Base-by-base conservation (phyloP, 179 eudicot genomes). In the Dionaea muscipula region DNA sequence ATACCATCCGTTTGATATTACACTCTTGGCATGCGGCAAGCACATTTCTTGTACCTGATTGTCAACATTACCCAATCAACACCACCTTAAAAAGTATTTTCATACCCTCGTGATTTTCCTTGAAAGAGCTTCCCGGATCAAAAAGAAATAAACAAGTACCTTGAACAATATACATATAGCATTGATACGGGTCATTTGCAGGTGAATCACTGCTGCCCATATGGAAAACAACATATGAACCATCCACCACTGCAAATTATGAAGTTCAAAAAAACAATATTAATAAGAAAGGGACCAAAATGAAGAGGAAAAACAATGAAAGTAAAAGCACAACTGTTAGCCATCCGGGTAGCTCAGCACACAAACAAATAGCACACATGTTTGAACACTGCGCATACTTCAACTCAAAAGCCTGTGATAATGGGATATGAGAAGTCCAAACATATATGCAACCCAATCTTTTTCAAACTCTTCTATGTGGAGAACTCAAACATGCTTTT, bases 11-110 rank as follows among this genome's bases (percentile, higher is more conserved):
- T 65, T 80, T 77, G 19, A 84, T 88, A 70, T 75, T 80, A 69
- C 88, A 80, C 50, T 91, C 86, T 61, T 68, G 78, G 70, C 98
- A 91, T 66, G 86, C 96, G 73, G 66, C 72, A 45, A 91, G 62
- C 37, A 87, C 78, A 72, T 91, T 84, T 71, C 82, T 91, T 38
- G 76, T 76, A 62, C 98, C 98, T 91, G 68, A 55, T 65, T 46
- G 23, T 50, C 47, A 67, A n/a, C 19, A 46, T 25, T 22, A 11
- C 44, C 44, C 47, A 8, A 21, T 31, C 4, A 26, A 26, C 4
- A 25, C 20, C 47, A 49, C 24, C 9, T 17, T 20, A 20, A 20
- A 46, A 2, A 14, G 24, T 7, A 22, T 24, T 26, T 26, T 20
- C 8, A n/a, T 17, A 43, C 21, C 12, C 36, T n/a, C 10, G 20